Conservation (phyloP, 1,284 basidiomycete species). For the Pyrrhoderma lamaoense region DNA sequence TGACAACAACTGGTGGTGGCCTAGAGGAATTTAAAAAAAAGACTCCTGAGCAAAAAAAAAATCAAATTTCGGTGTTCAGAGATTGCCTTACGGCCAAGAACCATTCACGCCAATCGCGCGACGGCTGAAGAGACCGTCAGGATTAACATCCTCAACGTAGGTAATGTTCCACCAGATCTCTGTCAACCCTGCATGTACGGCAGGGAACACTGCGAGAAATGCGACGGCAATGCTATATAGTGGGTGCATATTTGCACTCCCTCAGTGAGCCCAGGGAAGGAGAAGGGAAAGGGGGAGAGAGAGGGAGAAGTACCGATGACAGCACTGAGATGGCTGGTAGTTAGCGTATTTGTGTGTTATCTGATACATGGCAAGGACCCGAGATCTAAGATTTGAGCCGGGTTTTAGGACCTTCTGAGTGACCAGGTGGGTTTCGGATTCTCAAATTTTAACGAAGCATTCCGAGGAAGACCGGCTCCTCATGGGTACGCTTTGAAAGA, state of each 20-base stretch:
- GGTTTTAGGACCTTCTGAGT: no score
- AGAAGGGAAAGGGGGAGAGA: not conserved
- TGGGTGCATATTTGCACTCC: not conserved
- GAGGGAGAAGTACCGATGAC: no score
- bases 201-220: not conserved
- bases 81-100: constrained; percentile 75
- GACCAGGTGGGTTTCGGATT: no score
- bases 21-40: constrained; percentile 30
- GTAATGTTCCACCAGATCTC: constrained; percentile 80
- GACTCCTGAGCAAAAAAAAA: not conserved
- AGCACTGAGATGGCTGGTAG: no score
- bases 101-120: constrained; percentile 82
- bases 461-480: no score
- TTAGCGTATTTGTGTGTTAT: no score
- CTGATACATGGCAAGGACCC: no score
- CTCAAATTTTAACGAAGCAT: no score
- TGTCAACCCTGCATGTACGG: constrained; percentile 46
- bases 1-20: constrained; percentile 74
- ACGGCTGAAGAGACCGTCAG: constrained; percentile 69
- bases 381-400: no score
- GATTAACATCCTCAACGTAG: constrained; percentile 63
- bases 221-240: not conserved
- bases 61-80: not conserved
- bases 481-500: no score
- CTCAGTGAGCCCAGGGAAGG: not conserved